These are phyloP conservation scores for Crithidia sp. DNA, from an alignment of 208 protist species.

Conservation along the genomic window DNA sequence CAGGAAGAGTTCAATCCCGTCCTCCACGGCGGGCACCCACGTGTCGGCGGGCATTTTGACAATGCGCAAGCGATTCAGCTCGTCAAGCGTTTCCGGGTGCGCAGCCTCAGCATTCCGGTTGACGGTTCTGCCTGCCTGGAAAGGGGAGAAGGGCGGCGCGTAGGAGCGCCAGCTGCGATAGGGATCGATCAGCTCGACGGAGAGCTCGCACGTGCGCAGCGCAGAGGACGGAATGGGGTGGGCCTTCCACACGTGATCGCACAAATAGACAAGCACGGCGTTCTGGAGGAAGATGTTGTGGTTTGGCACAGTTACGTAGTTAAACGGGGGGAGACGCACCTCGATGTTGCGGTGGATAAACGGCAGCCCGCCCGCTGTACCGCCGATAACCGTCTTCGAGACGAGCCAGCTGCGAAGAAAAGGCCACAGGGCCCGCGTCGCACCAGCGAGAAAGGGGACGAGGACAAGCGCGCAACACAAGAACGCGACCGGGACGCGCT, in stretches of 20 bases:
- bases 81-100: not conserved
- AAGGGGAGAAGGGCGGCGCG: not conserved
- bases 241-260: constrained; percentile 13
- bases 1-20: constrained; percentile 14
- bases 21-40: constrained; percentile 6
- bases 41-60: not conserved
- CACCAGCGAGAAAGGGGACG: constrained; percentile 28
- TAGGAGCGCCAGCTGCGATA: constrained; percentile 18
- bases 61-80: constrained; percentile 15
- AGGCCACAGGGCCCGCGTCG: constrained; percentile 25
- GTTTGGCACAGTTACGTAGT: not conserved
- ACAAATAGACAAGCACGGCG: constrained; percentile 25
- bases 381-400: not conserved
- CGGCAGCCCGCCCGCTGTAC: not conserved
- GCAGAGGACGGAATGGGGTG: not conserved
- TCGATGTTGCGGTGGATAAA: constrained; percentile 27
- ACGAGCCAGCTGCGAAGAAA: constrained; percentile 16
- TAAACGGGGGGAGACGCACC: constrained; percentile 7
- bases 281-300: constrained; percentile 29
- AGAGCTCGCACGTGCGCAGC: not conserved
- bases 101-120: no score
- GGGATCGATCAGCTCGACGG: constrained; percentile 18
- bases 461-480: constrained; percentile 28
- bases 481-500: not conserved
- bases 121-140: not conserved